A percentile compares a stretch with the other conserved stretches of the same genome.
Conservation (phyloP, 2,329 filamentous ascomycete species). For the Dactylellina cionopaga region DNA sequence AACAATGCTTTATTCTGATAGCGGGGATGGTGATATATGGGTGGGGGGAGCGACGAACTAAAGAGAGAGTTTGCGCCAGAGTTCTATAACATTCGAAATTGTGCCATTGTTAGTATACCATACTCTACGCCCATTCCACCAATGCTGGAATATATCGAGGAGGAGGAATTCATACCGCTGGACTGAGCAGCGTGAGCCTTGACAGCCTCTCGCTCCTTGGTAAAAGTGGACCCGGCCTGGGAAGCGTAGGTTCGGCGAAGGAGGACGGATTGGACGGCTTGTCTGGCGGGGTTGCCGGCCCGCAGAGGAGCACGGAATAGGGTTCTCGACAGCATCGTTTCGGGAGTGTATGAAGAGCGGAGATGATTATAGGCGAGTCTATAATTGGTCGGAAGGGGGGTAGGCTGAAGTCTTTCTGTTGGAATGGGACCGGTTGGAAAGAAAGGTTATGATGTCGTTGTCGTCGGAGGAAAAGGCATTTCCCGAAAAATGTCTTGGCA, state of each 20-base stretch:
- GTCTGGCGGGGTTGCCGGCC: constrained; percentile 69
- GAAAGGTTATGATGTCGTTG: constrained; percentile 34
- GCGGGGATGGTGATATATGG: constrained; percentile 51
- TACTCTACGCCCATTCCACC: constrained; percentile 51
- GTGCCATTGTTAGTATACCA: constrained; percentile 58
- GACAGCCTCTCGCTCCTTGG: constrained; percentile 87
- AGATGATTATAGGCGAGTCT: neutral
- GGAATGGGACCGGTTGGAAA: neutral
- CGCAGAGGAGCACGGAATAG: constrained; percentile 72
- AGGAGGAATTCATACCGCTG: constrained; percentile 72
- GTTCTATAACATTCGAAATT: constrained; percentile 70
- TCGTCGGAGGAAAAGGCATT: constrained; percentile 20
- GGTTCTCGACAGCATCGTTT: constrained; percentile 73
- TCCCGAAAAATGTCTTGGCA: constrained; percentile 16
- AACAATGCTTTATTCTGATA: neutral
- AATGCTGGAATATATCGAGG: too few species aligned
- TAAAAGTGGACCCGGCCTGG: constrained; percentile 71
- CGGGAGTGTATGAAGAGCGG: constrained; percentile 48
- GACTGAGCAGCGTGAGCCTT: constrained; percentile 88
- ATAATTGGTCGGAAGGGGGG: neutral
- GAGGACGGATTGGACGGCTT: constrained; percentile 62
- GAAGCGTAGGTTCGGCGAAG: constrained; percentile 49
- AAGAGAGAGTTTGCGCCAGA: constrained; percentile 95
- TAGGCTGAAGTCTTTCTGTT: neutral
- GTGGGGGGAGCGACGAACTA: constrained; percentile 73